Conservation (phyloP, 495 filamentous ascomycete genomes). For the Hyaloscypha bicolor region DNA sequence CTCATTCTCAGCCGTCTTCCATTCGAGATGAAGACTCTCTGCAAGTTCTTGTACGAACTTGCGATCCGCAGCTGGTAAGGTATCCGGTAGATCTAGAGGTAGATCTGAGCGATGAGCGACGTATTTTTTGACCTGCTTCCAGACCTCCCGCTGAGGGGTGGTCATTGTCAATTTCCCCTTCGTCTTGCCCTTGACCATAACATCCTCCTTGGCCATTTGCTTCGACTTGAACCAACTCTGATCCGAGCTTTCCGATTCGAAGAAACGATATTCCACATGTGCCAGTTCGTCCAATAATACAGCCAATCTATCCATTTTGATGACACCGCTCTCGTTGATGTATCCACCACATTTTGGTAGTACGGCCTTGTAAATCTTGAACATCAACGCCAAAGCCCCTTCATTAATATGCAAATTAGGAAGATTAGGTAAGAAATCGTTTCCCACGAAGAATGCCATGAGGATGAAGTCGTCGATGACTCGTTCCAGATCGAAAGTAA, state of each 20-base stretch:
- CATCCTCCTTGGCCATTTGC: constrained; percentile 61
- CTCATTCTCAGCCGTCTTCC: constrained; percentile 77
- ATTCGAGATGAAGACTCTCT: constrained; percentile 76
- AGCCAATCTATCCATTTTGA: constrained; percentile 79
- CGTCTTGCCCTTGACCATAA: constrained; percentile 59
- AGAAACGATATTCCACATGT: constrained; percentile 85
- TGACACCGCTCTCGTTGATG: constrained; percentile 92
- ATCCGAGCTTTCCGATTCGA: constrained; percentile 87
- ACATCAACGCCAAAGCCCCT: constrained; percentile 94
- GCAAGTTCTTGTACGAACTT: constrained; percentile 91
- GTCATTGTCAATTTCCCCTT: constrained; percentile 73
- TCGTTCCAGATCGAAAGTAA: constrained; percentile 91
- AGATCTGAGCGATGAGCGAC: constrained; percentile 60
- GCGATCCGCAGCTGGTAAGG: constrained; percentile 81
- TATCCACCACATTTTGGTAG: constrained; percentile 90
- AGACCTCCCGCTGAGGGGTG: constrained; percentile 77
- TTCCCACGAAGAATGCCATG: constrained; percentile 99
- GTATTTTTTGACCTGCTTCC: constrained; percentile 80
- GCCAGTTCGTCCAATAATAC: constrained; percentile 81
- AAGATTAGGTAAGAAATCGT: constrained; percentile 97
- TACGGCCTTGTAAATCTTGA: constrained; percentile 91
- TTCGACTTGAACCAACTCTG: constrained; percentile 91
- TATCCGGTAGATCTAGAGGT: constrained; percentile 70
- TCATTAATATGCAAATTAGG: constrained; percentile 98
- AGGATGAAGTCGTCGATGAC: constrained; percentile 99